Evolutionary conservation across 2,329 filamentous ascomycete genomes (phyloP), one percentile per base, ranked within the genome.

Genomic region (Fusarium sp.): DNA sequence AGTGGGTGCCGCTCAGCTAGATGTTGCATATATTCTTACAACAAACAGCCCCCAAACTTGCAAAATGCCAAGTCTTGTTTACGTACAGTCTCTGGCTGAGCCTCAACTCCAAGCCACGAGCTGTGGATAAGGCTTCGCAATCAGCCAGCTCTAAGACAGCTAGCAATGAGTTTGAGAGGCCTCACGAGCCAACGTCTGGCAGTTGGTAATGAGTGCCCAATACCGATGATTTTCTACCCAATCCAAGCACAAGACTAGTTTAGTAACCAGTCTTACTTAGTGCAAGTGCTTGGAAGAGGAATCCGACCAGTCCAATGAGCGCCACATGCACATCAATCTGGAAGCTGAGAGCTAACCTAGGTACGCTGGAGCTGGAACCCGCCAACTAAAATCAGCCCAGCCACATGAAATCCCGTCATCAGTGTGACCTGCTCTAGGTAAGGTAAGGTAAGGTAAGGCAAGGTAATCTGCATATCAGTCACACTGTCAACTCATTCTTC

Each of bases 331-430:
- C 26, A 63, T 47, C 33, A 50, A 20, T 18, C 23, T 49, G 41
- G 34, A 46, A 66, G 55, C 56, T 54, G 45, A 60, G 44, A 33
- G 38, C 23, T 38, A 38, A 30, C n/a, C n/a, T n/a, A n/a, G n/a
- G n/a, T n/a, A n/a, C 28, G 7, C 10, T 30, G 28, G 30, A 30
- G 30, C 42, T 50, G 41, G 40, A 65, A 51, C 45, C 23, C 23
- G 23, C 23, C 23, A 23, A 23, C 23, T 23, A 23, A 23, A 23
- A 23, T 23, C 54, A 15, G 60, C 55, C 50, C 69, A 73, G 71
- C 72, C 72, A 74, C 72, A 74, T 31, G 49, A 63, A 62, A 65
- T 63, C 67, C 62, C 69, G 72, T 74, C 72, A 74, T 74, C 72
- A 68, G 65, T 71, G 65, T 71, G 69, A 73, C 62, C 69, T 69